These are phyloP conservation scores for Globisporangium radiosum DNA, from an alignment of 352 stramenopile genomes.

Conservation along the genomic window DNA sequence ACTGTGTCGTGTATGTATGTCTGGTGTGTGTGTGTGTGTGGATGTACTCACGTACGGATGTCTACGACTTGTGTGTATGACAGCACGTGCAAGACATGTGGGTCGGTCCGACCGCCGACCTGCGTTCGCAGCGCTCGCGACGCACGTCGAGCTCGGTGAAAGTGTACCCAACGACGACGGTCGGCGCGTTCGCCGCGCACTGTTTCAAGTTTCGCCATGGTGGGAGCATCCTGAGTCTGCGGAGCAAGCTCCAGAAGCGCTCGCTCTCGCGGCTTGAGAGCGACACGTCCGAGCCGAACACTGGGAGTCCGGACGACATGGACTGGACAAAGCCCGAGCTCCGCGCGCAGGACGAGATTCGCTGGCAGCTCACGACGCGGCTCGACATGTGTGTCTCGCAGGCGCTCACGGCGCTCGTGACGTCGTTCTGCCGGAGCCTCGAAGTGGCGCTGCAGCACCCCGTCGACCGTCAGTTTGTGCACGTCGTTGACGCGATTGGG, in stretches of 20 bases:
- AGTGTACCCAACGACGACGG: constrained; percentile 64
- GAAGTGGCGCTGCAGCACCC: constrained; percentile 67
- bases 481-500: constrained; percentile 55
- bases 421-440: constrained; percentile 68
- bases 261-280: constrained; percentile 44
- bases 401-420: constrained; percentile 60
- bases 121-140: constrained; percentile 58
- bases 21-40: not conserved
- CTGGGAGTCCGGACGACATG: constrained; percentile 15
- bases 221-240: constrained; percentile 62
- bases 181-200: constrained; percentile 75
- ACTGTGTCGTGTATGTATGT: not conserved
- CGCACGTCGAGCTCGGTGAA: constrained; percentile 56
- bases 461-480: constrained; percentile 43
- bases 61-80: not conserved
- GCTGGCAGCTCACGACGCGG: constrained; percentile 72
- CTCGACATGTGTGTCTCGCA: constrained; percentile 79
- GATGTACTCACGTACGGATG: not conserved
- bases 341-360: constrained; percentile 51
- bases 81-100: constrained; percentile 82
- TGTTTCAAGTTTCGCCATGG: constrained; percentile 81
- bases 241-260: constrained; percentile 47
- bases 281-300: constrained; percentile 25
- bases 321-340: constrained; percentile 54
- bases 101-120: constrained; percentile 57